Evolutionary conservation across 768 basidiomycete genomes (phyloP).

Genomic region (Gautieria morchelliformis): DNA sequence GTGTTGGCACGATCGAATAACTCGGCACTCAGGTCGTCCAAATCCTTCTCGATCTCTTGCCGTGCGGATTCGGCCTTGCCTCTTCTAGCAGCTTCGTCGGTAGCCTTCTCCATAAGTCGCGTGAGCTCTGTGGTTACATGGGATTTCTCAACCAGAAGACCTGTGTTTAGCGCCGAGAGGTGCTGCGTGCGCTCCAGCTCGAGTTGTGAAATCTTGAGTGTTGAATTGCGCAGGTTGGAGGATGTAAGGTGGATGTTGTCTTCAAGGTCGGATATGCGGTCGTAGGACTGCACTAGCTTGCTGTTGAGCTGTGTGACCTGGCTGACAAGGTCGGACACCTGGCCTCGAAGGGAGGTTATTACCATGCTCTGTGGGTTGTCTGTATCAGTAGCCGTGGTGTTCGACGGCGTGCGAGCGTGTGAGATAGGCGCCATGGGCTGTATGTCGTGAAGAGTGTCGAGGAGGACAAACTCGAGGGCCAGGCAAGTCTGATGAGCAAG

Average conservation of each 20-base stretch:
- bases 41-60: slow-evolving; percentile 79
- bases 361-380: slow-evolving; percentile 74
- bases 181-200: slow-evolving; percentile 83
- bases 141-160: slow-evolving; percentile 82
- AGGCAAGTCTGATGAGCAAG: slow-evolving; percentile 1
- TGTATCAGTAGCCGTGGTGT: slow-evolving; percentile 8
- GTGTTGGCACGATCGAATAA: slow-evolving; percentile 90
- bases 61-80: slow-evolving; percentile 85
- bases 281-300: slow-evolving; percentile 89
- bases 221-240: slow-evolving; percentile 46
- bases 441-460: slow-evolving; percentile 2
- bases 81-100: slow-evolving; percentile 85
- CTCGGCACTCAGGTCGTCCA: slow-evolving; percentile 86
- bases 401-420: background rate
- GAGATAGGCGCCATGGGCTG: background rate
- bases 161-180: slow-evolving; percentile 82
- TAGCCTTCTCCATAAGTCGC: slow-evolving; percentile 88
- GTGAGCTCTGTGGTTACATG: slow-evolving; percentile 89
- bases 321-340: slow-evolving; percentile 78
- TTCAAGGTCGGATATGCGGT: slow-evolving; percentile 86
- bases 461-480: background rate
- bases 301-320: slow-evolving; percentile 86
- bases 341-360: slow-evolving; percentile 67
- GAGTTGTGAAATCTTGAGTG: slow-evolving; percentile 64
- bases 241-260: slow-evolving; percentile 71